phyloP scores from a whole-genome alignment of 306 rosid species.

The Pachyrhizus erosus region DNA sequence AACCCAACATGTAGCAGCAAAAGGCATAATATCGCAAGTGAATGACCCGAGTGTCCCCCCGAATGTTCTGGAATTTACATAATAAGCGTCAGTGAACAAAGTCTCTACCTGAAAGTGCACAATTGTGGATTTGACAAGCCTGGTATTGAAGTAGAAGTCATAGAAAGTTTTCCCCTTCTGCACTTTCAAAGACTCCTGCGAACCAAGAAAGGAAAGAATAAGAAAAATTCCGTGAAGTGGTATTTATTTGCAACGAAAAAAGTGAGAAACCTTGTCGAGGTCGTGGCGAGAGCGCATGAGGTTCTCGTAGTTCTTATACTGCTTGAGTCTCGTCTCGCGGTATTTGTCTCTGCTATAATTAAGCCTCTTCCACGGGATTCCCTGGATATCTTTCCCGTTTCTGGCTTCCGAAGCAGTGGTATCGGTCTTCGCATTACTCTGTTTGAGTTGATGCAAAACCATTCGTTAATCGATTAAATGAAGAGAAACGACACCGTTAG shows the following conservation, averaged over 20 bases:
- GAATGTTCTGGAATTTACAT: not conserved
- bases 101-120: constrained; percentile 93
- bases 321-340: constrained; percentile 80
- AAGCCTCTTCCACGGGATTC: constrained; percentile 95
- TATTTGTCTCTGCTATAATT: constrained; percentile 70
- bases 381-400: constrained; percentile 91
- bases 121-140: constrained; percentile 89
- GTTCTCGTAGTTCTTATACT: constrained; percentile 80
- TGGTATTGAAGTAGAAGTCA: constrained; percentile 91
- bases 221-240: not conserved
- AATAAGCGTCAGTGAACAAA: not conserved
- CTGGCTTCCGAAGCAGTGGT: constrained; percentile 82
- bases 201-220: not conserved
- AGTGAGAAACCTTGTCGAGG: constrained; percentile 61
- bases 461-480: not conserved
- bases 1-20: not conserved
- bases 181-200: constrained; percentile 76
- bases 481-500: too few species aligned
- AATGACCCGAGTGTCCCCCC: constrained; percentile 18
- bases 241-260: not conserved
- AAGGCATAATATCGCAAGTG: not conserved
- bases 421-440: constrained; percentile 72
- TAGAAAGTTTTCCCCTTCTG: constrained; percentile 70
- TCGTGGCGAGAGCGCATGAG: constrained; percentile 62
- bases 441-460: constrained; percentile 29